Conservation (phyloP, 805 yeast species). For the Yamadazyma akitaensis region DNA sequence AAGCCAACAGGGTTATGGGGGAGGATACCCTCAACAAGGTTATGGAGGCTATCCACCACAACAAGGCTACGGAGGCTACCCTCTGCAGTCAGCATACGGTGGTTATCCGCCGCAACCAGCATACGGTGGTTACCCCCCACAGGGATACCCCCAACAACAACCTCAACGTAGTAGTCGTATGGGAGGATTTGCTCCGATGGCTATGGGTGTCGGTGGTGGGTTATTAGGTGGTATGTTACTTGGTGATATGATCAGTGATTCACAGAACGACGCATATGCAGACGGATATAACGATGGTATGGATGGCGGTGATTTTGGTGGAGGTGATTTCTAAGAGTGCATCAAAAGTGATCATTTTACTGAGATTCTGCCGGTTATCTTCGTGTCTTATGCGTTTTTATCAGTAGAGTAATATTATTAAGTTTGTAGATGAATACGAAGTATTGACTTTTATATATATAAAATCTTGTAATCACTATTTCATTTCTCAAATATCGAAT, state of each 20-base stretch:
- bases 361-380: neutral
- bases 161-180: slow-evolving; percentile 23
- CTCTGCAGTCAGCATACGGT: slow-evolving; percentile 23
- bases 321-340: slow-evolving; percentile 9
- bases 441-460: neutral
- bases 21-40: slow-evolving; percentile 14
- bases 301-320: slow-evolving; percentile 27
- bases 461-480: neutral
- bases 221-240: slow-evolving; percentile 58
- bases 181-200: slow-evolving; percentile 32
- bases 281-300: slow-evolving; percentile 28
- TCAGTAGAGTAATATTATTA: too few species aligned
- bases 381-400: neutral
- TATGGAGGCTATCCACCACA: slow-evolving; percentile 28
- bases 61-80: slow-evolving; percentile 21
- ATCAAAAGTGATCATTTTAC: too few species aligned
- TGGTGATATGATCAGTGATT: slow-evolving; percentile 42
- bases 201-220: slow-evolving; percentile 50
- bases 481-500: neutral
- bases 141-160: slow-evolving; percentile 22
- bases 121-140: slow-evolving; percentile 26
- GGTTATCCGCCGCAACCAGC: slow-evolving; percentile 28
- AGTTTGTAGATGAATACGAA: neutral
- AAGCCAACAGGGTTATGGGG: slow-evolving; percentile 13
- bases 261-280: slow-evolving; percentile 15